A percentile compares a stretch with the other conserved stretches of the same genome.
Evolutionary conservation across 768 basidiomycete species (phyloP).

Genomic region (Termitomyces sp.): DNA sequence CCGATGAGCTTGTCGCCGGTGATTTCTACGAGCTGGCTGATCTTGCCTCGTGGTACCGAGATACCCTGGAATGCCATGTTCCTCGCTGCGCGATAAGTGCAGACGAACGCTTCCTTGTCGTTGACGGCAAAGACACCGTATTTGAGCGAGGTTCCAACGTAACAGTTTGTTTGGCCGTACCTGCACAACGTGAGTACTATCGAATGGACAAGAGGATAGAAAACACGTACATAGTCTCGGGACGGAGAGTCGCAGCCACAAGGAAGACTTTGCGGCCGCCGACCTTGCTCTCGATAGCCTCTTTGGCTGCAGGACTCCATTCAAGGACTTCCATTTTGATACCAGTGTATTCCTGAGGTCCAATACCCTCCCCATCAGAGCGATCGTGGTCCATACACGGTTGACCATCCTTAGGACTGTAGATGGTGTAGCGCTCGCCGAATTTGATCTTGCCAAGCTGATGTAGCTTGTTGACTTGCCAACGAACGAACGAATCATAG

Average conservation of each 20-base stretch:
- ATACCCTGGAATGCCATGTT: slow-evolving; percentile 97
- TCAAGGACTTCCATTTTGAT: slow-evolving; percentile 91
- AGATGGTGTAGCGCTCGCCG: slow-evolving; percentile 97
- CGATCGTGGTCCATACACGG: slow-evolving; percentile 99
- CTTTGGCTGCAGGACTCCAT: slow-evolving; percentile 73
- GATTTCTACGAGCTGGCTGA: slow-evolving; percentile 72
- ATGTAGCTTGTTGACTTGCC: slow-evolving; percentile 95
- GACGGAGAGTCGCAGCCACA: slow-evolving; percentile 91
- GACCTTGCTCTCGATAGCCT: slow-evolving; percentile 60
- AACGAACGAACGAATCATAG: slow-evolving; percentile 94
- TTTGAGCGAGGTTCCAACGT: slow-evolving; percentile 85
- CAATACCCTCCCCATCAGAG: slow-evolving; percentile 88
- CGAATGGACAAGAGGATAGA: slow-evolving; percentile 1
- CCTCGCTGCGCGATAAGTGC: slow-evolving; percentile 86
- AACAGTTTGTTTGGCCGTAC: slow-evolving; percentile 99
- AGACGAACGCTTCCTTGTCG: slow-evolving; percentile 83
- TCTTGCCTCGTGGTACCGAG: slow-evolving; percentile 65
- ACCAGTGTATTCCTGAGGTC: slow-evolving; percentile 93
- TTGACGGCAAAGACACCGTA: slow-evolving; percentile 92
- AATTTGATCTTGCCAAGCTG: slow-evolving; percentile 92
- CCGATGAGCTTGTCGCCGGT: slow-evolving; percentile 81
- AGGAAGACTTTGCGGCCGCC: slow-evolving; percentile 82
- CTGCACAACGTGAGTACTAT: slow-evolving; percentile 30
- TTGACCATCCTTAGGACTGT: slow-evolving; percentile 97
- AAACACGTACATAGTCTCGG: slow-evolving; percentile 85